Evolutionary conservation across 805 yeast species (phyloP), one percentile per base, ranked within the genome.

Genomic region (Yamadazyma olivae): DNA sequence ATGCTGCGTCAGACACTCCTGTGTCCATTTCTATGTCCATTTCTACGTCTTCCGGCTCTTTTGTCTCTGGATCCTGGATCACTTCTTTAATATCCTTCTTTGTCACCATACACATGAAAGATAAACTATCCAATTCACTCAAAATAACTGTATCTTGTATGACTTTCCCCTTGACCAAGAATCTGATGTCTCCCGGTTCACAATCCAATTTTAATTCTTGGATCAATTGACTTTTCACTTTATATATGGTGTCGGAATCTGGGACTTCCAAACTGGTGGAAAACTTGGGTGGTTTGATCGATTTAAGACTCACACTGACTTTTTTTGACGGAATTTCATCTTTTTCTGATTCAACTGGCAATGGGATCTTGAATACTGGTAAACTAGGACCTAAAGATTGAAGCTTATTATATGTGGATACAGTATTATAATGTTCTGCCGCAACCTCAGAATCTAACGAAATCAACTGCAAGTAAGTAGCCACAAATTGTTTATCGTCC

Each of bases 281-380:
- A 56, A 85, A 83, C 51, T 80, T 84, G 5, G 95, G 95, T 4
- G 82, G 75, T 48, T 80, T 78, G 36, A 87, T 73, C 20, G 90
- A 82, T 56, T 81, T 82, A 53, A 86, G 67, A 15, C 53, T 45
- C 33, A 70, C 48, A 16, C 45, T 50, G 33, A 63, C 47, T 3
- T 26, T 28, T 8, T 23, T 24, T 4, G 14, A 8, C 13, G n/a
- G 31, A 12, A 17, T 14, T 14, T 10, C 15, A 17, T 17, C 8
- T 13, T n/a, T 12, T 6, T 12, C 17, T 6, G 38, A 23, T 16
- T n/a, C 15, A 27, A 26, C 27, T 15, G 9, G 37, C 46, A 58
- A 67, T 0, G 50, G 46, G 20, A 39, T 62, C 33, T 64, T 63
- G 27, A 75, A 48, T 14, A 66, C 56, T 31, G 82, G 81, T 27